phyloP scores from a whole-genome alignment of 2,329 filamentous ascomycete species.

The Dactylellina haptotyla region DNA sequence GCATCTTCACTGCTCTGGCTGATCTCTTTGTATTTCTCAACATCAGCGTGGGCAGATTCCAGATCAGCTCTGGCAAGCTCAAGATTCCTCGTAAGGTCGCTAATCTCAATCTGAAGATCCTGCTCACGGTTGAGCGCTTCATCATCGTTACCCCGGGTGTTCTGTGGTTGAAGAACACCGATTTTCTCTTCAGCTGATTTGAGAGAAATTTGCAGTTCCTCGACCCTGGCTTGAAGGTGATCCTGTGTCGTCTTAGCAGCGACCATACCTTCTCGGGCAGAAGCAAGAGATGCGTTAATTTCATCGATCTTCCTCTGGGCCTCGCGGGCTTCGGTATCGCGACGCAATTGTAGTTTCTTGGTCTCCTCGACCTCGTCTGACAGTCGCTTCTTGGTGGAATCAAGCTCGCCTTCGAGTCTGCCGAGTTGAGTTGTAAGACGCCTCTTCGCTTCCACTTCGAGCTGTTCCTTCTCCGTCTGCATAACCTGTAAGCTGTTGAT shows the following conservation, averaged over 20 bases:
- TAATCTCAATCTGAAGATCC: slow-evolving; percentile 82
- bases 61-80: slow-evolving; percentile 83
- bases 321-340: slow-evolving; percentile 90
- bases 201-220: slow-evolving; percentile 87
- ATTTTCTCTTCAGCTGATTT: slow-evolving; percentile 88
- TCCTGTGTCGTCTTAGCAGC: slow-evolving; percentile 87
- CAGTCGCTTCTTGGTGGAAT: slow-evolving; percentile 81
- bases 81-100: slow-evolving; percentile 86
- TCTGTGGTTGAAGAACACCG: slow-evolving; percentile 79
- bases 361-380: slow-evolving; percentile 83
- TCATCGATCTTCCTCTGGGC: slow-evolving; percentile 92
- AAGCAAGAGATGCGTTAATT: slow-evolving; percentile 79
- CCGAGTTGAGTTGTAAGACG: slow-evolving; percentile 82
- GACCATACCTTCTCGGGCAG: slow-evolving; percentile 85
- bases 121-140: slow-evolving; percentile 75
- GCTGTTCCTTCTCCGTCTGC: slow-evolving; percentile 88
- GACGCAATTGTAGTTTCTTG: slow-evolving; percentile 82
- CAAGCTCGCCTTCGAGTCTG: slow-evolving; percentile 79
- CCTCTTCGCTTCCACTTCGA: slow-evolving; percentile 82
- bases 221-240: slow-evolving; percentile 85
- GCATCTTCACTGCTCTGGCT: slow-evolving; percentile 89
- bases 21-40: slow-evolving; percentile 87
- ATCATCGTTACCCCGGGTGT: slow-evolving; percentile 66
- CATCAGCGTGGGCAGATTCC: slow-evolving; percentile 80
- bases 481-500: slow-evolving; percentile 86